Conservation (phyloP, 441 rosid genomes). For the Populus hybrid region DNA sequence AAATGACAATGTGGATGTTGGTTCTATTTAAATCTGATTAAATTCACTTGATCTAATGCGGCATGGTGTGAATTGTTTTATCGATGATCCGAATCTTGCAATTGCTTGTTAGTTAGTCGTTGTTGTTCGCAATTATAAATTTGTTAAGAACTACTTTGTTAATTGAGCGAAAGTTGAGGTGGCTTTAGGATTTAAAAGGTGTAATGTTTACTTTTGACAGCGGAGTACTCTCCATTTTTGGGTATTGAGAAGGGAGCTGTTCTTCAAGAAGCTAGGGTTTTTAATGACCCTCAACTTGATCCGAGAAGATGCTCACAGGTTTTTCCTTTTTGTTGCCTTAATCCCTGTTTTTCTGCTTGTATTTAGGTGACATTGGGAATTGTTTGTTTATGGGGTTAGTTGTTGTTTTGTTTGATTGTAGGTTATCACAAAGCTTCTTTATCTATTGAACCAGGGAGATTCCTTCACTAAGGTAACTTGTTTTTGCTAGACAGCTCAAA, state of each 20-base stretch:
- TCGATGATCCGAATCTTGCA: background rate
- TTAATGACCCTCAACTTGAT: conserved; percentile 98
- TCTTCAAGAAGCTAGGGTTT: conserved; percentile 98
- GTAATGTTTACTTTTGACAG: conserved; percentile 35
- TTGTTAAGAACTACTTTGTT: background rate
- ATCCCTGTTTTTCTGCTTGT: conserved; percentile 3
- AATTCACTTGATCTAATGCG: conserved; percentile 1
- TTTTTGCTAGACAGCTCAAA: conserved; percentile 9
- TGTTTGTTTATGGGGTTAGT: conserved; percentile 18
- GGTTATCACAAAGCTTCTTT: conserved; percentile 96
- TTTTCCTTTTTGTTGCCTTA: conserved; percentile 12
- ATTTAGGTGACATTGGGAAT: background rate
- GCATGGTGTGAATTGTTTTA: background rate
- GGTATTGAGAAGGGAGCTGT: conserved; percentile 99
- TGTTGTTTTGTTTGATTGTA: conserved; percentile 21
- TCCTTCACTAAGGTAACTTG: conserved; percentile 75
- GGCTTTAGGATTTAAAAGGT: conserved; percentile 2
- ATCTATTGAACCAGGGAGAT: conserved; percentile 96
- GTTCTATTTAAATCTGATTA: background rate
- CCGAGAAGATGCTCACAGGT: conserved; percentile 98
- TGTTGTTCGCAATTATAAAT: background rate
- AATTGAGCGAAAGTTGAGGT: background rate
- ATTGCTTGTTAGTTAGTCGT: background rate
- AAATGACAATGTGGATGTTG: conserved; percentile 26
- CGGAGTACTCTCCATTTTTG: conserved; percentile 92